These are phyloP conservation scores for Ganoderma lingzhi DNA, from an alignment of 1,284 basidiomycete genomes.

Conservation along the genomic window DNA sequence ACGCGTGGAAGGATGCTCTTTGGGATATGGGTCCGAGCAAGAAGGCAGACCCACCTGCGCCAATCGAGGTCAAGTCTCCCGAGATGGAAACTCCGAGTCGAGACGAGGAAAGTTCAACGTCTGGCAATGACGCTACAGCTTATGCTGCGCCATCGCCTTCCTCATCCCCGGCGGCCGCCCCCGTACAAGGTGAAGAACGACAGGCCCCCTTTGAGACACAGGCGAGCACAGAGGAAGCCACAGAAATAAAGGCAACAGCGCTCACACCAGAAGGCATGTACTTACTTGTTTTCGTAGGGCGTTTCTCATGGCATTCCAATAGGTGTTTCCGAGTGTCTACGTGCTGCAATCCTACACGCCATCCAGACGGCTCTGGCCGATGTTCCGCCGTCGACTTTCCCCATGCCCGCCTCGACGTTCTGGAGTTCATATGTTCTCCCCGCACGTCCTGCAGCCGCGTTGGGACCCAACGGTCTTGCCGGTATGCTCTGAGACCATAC, in stretches of 20 bases:
- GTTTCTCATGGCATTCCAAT: slow-evolving; percentile 5
- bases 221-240: background rate
- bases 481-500: slow-evolving; percentile 21
- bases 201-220: background rate
- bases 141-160: background rate
- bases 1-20: slow-evolving; percentile 76
- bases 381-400: slow-evolving; percentile 65
- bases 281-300: too few species aligned
- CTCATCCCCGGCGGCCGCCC: background rate
- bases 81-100: background rate
- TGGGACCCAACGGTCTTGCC: slow-evolving; percentile 42
- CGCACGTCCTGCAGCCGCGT: slow-evolving; percentile 67
- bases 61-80: slow-evolving; percentile 27
- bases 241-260: background rate
- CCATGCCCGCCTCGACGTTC: slow-evolving; percentile 78
- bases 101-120: background rate
- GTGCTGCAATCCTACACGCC: slow-evolving; percentile 76
- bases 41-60: slow-evolving; percentile 62
- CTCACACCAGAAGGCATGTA: slow-evolving; percentile 33
- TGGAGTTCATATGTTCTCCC: slow-evolving; percentile 84
- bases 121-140: background rate
- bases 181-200: background rate
- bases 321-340: slow-evolving; percentile 75
- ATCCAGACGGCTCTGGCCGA: slow-evolving; percentile 58
- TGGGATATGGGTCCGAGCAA: slow-evolving; percentile 74